These are phyloP conservation scores for Dioszegia hungarica DNA, from an alignment of 768 basidiomycete genomes.

Conservation along the genomic window DNA sequence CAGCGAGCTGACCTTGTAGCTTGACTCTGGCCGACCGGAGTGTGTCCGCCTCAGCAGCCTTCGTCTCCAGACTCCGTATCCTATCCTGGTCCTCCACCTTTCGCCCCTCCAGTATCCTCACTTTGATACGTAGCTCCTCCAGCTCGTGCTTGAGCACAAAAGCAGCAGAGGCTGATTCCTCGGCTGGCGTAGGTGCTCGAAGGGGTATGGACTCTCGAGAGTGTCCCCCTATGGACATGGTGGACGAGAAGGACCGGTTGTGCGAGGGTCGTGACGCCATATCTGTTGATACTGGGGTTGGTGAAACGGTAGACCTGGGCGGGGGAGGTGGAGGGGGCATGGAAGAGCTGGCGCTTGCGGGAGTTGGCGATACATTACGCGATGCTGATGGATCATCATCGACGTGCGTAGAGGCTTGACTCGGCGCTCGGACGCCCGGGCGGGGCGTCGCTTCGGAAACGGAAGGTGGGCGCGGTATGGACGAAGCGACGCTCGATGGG, in stretches of 20 bases:
- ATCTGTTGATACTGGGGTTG: background rate
- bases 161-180: background rate
- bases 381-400: background rate
- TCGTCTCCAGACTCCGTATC: slow-evolving; percentile 75
- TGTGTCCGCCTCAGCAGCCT: slow-evolving; percentile 76
- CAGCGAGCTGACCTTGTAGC: slow-evolving; percentile 56
- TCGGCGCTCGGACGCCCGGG: background rate
- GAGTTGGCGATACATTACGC: slow-evolving; percentile 8
- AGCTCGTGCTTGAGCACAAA: slow-evolving; percentile 40
- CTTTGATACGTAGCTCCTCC: slow-evolving; percentile 74
- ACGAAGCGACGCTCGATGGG: slow-evolving; percentile 9
- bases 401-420: background rate
- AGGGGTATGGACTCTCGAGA: background rate
- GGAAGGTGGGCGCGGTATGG: slow-evolving; percentile 22
- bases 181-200: slow-evolving; percentile 19
- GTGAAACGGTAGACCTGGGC: background rate
- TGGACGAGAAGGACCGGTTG: slow-evolving; percentile 8
- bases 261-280: background rate
- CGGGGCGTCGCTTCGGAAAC: slow-evolving; percentile 8
- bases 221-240: slow-evolving; percentile 39
- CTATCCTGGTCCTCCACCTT: slow-evolving; percentile 79
- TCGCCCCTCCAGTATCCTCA: slow-evolving; percentile 78
- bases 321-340: slow-evolving; percentile 14
- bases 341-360: slow-evolving; percentile 5
- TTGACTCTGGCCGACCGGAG: slow-evolving; percentile 83